A percentile compares a stretch with the other conserved stretches of the same genome.
phyloP scores from a whole-genome alignment of 805 yeast species.

The Suhomyces vadensis region DNA sequence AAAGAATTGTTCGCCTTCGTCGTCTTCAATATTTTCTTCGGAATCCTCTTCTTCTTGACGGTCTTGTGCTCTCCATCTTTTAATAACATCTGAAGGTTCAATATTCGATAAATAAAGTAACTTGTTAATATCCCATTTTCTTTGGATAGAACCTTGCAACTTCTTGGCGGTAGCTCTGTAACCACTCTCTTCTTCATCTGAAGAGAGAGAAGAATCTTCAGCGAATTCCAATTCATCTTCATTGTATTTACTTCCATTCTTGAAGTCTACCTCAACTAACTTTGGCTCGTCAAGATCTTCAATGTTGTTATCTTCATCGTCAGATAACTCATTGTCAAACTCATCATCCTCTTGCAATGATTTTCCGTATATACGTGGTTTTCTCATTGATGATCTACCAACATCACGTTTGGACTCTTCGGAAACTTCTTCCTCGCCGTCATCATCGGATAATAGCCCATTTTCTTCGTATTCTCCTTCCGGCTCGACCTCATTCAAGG shows the following conservation, averaged over 20 bases:
- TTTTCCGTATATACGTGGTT: constrained; percentile 54
- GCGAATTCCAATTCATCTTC: constrained; percentile 44
- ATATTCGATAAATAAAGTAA: constrained; percentile 77
- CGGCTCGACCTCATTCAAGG: constrained; percentile 39
- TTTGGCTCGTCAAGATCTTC: constrained; percentile 41
- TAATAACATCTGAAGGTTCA: constrained; percentile 69
- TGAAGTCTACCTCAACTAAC: constrained; percentile 51
- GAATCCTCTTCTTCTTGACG: constrained; percentile 43
- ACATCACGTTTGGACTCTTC: constrained; percentile 38
- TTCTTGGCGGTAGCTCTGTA: constrained; percentile 58
- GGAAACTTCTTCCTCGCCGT: constrained; percentile 35
- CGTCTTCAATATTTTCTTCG: constrained; percentile 41
- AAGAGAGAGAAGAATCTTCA: constrained; percentile 48
- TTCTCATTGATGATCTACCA: constrained; percentile 69
- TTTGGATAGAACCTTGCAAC: constrained; percentile 51
- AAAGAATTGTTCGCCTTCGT: constrained; percentile 51
- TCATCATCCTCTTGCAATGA: constrained; percentile 51
- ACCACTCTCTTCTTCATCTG: constrained; percentile 38
- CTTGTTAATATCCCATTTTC: constrained; percentile 78
- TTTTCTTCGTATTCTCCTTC: constrained; percentile 39
- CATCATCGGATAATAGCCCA: constrained; percentile 30
- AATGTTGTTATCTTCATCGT: constrained; percentile 42
- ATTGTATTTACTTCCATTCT: constrained; percentile 30
- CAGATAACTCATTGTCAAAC: constrained; percentile 41
- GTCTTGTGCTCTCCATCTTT: constrained; percentile 66